A percentile compares a stretch with the other conserved stretches of the same genome.
These are phyloP conservation scores for Sporobolomyces pararoseus DNA, from an alignment of 768 basidiomycete species.

Conservation along the genomic window DNA sequence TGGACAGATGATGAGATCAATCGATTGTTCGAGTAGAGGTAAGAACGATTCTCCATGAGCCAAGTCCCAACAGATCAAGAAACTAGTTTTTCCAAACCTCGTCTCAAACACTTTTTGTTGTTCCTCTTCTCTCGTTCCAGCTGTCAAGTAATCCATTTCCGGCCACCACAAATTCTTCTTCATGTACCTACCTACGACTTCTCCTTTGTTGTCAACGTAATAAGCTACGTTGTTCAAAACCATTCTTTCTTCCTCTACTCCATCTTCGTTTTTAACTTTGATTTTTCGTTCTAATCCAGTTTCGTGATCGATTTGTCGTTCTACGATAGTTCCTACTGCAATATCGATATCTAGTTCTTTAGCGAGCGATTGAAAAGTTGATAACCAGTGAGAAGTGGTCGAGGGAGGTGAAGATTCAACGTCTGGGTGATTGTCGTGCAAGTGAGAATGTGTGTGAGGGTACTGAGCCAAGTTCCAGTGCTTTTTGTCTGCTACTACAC, in stretches of 20 bases:
- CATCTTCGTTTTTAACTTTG: no score
- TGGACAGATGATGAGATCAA: slow-evolving; percentile 32
- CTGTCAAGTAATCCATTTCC: slow-evolving; percentile 41
- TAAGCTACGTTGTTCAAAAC: slow-evolving; percentile 41
- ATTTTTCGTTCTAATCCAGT: slow-evolving; percentile 5
- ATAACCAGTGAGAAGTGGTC: slow-evolving; percentile 23
- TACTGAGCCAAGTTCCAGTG: slow-evolving; percentile 35
- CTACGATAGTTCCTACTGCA: slow-evolving; percentile 44
- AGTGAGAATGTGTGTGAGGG: slow-evolving; percentile 17
- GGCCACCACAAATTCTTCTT: slow-evolving; percentile 35
- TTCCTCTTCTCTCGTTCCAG: slow-evolving; percentile 21
- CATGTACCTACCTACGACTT: slow-evolving; percentile 33
- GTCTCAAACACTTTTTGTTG: slow-evolving; percentile 43
- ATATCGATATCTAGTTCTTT: slow-evolving; percentile 40
- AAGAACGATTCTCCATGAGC: slow-evolving; percentile 18
- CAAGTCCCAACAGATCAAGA: slow-evolving; percentile 43
- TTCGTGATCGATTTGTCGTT: slow-evolving; percentile 23
- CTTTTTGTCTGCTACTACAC: slow-evolving; percentile 23
- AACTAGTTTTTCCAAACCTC: slow-evolving; percentile 29
- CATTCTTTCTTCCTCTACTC: slow-evolving; percentile 11
- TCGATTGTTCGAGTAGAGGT: slow-evolving; percentile 10
- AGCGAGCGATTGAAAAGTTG: slow-evolving; percentile 35
- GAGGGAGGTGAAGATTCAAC: not conserved
- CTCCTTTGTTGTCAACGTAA: slow-evolving; percentile 39
- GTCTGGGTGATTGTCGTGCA: slow-evolving; percentile 12